phyloP scores from a whole-genome alignment of 2,329 filamentous ascomycete genomes.

The Botryotinia narcissicola region DNA sequence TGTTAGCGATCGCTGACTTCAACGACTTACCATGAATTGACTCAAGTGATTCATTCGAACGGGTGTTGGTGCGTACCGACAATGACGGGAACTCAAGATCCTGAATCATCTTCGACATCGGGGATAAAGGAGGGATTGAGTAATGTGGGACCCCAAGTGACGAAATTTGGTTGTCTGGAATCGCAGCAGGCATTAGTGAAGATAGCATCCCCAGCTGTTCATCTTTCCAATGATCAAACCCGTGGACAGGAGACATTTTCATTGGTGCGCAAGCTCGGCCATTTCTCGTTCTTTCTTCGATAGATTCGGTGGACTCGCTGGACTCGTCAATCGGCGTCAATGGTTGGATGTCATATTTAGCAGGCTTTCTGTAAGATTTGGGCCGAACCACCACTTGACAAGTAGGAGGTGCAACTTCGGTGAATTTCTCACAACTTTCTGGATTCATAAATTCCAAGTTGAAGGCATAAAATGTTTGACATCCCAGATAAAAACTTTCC shows the following conservation, averaged over 20 bases:
- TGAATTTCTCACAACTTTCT: neutral
- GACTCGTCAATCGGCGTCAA: constrained; percentile 1
- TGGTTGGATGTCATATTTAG: constrained; percentile 6
- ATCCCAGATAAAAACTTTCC: constrained; percentile 3
- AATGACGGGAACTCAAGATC: neutral
- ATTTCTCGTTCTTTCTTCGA: neutral
- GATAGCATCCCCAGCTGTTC: neutral
- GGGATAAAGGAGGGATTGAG: neutral
- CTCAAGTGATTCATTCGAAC: neutral
- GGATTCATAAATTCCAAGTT: neutral
- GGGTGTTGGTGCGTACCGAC: too few species aligned
- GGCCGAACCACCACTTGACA: neutral
- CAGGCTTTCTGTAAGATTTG: constrained; percentile 9
- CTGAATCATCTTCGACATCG: constrained; percentile 5
- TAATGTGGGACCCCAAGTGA: neutral
- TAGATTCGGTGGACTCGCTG: constrained; percentile 1
- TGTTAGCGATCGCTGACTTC: neutral
- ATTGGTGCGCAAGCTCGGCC: neutral
- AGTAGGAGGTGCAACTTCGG: neutral
- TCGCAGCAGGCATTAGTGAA: neutral
- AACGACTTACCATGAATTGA: neutral
- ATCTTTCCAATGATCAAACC: neutral
- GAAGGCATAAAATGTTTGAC: constrained; percentile 11
- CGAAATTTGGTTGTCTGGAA: neutral
- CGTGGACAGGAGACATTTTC: neutral